Percentiles rank a stretch among this genome's conserved stretches.
These are phyloP conservation scores for Radiomyces spectabilis DNA, from an alignment of 192 early-diverging fungal species.

Conservation along the genomic window DNA sequence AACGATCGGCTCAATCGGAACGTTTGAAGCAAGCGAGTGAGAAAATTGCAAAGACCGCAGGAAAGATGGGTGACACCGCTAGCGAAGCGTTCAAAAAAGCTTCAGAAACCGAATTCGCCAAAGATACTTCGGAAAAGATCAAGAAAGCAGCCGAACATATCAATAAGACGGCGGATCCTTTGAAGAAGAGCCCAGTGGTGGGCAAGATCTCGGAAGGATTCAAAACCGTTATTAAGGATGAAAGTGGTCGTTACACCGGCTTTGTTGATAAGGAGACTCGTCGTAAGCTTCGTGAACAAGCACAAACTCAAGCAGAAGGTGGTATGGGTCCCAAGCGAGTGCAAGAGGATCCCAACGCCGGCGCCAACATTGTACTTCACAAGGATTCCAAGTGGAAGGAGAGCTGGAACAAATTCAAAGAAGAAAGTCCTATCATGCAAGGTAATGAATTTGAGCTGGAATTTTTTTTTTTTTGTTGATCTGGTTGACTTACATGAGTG, in stretches of 20 bases:
- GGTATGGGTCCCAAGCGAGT: constrained; percentile 14
- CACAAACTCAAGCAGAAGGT: constrained; percentile 11
- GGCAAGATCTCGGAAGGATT: constrained; percentile 56
- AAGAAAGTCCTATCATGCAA: constrained; percentile 78
- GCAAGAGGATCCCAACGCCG: constrained; percentile 45
- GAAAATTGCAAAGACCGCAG: constrained; percentile 64
- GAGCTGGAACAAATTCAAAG: constrained; percentile 90
- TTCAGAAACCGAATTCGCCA: constrained; percentile 68
- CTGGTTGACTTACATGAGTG: no score
- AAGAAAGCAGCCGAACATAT: constrained; percentile 28
- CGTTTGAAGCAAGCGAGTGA: constrained; percentile 54
- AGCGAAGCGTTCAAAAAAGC: constrained; percentile 60
- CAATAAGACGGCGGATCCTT: constrained; percentile 26
- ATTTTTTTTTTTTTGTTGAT: constrained; percentile 12
- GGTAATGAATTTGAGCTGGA: constrained; percentile 17
- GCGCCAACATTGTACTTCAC: constrained; percentile 74
- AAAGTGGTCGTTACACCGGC: constrained; percentile 62
- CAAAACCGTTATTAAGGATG: constrained; percentile 65
- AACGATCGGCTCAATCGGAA: constrained; percentile 34
- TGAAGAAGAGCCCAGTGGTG: constrained; percentile 34
- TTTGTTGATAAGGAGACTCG: constrained; percentile 73
- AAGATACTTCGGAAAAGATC: constrained; percentile 66
- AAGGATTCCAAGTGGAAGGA: constrained; percentile 82
- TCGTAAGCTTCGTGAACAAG: constrained; percentile 43
- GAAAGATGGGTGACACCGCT: constrained; percentile 55